Conservation (phyloP, 2,329 filamentous ascomycete genomes). For the Amylocarpus encephaloides region DNA sequence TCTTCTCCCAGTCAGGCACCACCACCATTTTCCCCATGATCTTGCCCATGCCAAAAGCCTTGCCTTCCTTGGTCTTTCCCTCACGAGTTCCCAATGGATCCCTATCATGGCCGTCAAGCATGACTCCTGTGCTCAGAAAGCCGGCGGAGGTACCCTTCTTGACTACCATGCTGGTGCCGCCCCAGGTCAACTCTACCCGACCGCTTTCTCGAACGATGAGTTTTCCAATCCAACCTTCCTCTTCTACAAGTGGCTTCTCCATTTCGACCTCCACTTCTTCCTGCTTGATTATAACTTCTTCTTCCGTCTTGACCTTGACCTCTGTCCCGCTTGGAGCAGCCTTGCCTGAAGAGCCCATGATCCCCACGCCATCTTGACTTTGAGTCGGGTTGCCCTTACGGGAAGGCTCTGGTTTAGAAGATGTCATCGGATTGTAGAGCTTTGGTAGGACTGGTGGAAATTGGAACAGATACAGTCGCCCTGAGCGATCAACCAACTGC, state of each 20-base stretch:
- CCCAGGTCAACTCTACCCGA: conserved; percentile 57
- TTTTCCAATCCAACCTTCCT: conserved; percentile 54
- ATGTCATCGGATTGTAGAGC: conserved; percentile 32
- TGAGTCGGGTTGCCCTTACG: conserved; percentile 8
- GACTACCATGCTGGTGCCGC: conserved; percentile 49
- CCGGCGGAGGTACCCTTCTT: conserved; percentile 45
- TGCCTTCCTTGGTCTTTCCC: conserved; percentile 36
- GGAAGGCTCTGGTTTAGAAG: conserved; percentile 14
- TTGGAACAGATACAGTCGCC: conserved; percentile 58
- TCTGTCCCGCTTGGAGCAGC: conserved; percentile 37
- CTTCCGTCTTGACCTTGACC: conserved; percentile 10
- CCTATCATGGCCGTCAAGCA: conserved; percentile 46
- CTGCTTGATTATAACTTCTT: conserved; percentile 14
- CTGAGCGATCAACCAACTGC: conserved; percentile 28
- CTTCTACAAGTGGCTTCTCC: conserved; percentile 26
- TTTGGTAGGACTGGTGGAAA: conserved; percentile 57
- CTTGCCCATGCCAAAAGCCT: conserved; percentile 55
- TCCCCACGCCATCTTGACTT: conserved; percentile 30
- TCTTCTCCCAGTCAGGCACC: conserved; percentile 52
- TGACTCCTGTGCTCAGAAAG: conserved; percentile 53
- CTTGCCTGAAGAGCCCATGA: conserved; percentile 14
- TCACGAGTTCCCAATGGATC: conserved; percentile 10
- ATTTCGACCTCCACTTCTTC: conserved; percentile 16
- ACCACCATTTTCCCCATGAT: conserved; percentile 57
- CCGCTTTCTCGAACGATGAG: conserved; percentile 56